Evolutionary conservation across 169 alveolate species (phyloP).

Genomic region (Amoebophrya sp.): DNA sequence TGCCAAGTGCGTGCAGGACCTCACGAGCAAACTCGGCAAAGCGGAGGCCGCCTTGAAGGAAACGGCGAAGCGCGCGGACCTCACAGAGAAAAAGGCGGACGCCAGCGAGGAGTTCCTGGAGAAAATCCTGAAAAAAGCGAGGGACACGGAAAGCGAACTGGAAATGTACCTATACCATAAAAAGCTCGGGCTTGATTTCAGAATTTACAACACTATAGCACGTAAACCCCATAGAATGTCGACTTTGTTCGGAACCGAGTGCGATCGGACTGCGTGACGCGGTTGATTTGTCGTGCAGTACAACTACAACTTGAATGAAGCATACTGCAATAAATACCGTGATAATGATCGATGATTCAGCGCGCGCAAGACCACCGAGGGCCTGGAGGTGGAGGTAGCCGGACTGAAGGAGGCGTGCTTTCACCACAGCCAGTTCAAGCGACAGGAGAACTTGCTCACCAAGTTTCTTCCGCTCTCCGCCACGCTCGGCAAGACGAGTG

Average conservation of each 20-base stretch:
- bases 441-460: neutral
- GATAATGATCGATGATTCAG: too few species aligned
- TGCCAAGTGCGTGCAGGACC: neutral
- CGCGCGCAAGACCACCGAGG: too few species aligned
- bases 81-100: neutral
- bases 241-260: too few species aligned
- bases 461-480: neutral
- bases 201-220: too few species aligned
- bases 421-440: neutral
- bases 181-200: too few species aligned
- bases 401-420: neutral
- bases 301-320: too few species aligned
- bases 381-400: neutral
- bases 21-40: neutral
- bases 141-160: neutral
- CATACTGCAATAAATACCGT: too few species aligned
- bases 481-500: too few species aligned
- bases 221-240: too few species aligned
- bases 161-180: neutral
- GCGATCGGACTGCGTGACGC: too few species aligned
- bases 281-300: too few species aligned
- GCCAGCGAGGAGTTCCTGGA: neutral
- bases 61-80: neutral
- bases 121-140: neutral
- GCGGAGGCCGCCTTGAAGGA: neutral